Base-by-base conservation (phyloP, 2,329 filamentous ascomycete species). In the Fonsecaea nubica region DNA sequence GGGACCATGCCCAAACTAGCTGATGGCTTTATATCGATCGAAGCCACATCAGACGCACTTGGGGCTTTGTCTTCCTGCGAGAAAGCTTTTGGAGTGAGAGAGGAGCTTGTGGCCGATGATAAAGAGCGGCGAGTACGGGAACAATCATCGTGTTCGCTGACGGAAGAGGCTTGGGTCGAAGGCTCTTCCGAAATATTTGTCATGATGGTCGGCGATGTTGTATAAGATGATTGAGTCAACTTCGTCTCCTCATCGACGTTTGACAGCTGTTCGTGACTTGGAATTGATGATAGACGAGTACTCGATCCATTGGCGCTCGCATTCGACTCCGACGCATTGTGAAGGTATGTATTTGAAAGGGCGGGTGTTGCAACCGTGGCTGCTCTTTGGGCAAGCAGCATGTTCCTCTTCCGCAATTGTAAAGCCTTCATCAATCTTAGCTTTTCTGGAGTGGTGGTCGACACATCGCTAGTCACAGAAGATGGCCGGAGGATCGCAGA, bases 391-490 rank as follows among this genome's bases (percentile, higher is more conserved):
- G 77, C 67, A 6, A 72, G 40, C 12, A 73, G 66, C 76, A 89
- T 88, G 77, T 92, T 93, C 79, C 91, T 92, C 78, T 96, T 95
- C 60, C 94, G 87, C 72, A 97, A 79, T 78, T 97, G 91, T 80
- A 97, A 85, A 7, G 95, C 95, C 80, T 96, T 97, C 92, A 97
- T 93, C 69, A 99, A 82, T 62, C 95, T 86, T 67, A 92, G 88
- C 80, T 96, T 98, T 77, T 99, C 95, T 0, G 92, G 92, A 1
- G 92, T 92, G n/a, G 82, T 80, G 10, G 77, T 83, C 73, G 77
- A 82, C 74, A 75, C 58, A 56, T 72, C 70, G 4, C 62, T 64
- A 36, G 63, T 68, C 30, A 66, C 62, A 4, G 72, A 71, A 25
- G 64, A 63, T 30, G 68, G 52, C 54, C 64, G 58, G 18, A 68